A percentile compares a stretch with the other conserved stretches of the same genome.
Evolutionary conservation across 306 rosid species (phyloP).

Genomic region (Acacia crassicarpa): DNA sequence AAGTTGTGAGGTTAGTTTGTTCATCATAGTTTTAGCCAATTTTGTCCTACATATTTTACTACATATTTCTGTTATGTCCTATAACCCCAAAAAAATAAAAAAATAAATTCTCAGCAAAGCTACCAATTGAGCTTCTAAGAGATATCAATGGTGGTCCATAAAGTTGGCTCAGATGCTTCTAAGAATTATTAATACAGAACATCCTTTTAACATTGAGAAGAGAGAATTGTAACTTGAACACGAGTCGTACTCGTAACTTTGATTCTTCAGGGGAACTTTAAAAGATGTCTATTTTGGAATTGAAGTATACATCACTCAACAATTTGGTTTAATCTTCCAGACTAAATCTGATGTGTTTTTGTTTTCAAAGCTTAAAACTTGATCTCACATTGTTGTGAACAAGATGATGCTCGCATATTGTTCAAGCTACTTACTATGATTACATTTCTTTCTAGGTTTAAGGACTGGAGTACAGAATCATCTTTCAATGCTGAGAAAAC

Average conservation of each 20-base stretch:
- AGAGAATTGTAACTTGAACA: neutral
- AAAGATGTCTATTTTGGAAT: neutral
- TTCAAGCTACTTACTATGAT: neutral
- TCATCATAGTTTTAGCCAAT: neutral
- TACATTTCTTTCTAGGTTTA: conserved; percentile 53
- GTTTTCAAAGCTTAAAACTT: neutral
- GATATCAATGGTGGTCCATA: neutral
- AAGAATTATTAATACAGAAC: neutral
- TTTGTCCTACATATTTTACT: neutral
- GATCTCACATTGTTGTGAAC: conserved; percentile 3
- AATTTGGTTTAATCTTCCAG: neutral
- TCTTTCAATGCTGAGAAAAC: conserved; percentile 38
- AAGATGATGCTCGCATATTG: neutral
- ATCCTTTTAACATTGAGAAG: neutral
- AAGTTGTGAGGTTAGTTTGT: conserved; percentile 63
- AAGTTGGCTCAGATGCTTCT: neutral
- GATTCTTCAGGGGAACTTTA: neutral
- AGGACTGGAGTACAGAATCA: conserved; percentile 52
- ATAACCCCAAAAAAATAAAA: neutral
- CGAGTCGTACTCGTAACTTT: neutral
- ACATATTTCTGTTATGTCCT: conserved; percentile 5
- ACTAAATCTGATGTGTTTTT: neutral
- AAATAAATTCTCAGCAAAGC: neutral
- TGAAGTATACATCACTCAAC: neutral
- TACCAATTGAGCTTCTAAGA: neutral